These are phyloP conservation scores for Phalaenopsis aphrodite DNA, from an alignment of 106 monocot species.

Conservation along the genomic window DNA sequence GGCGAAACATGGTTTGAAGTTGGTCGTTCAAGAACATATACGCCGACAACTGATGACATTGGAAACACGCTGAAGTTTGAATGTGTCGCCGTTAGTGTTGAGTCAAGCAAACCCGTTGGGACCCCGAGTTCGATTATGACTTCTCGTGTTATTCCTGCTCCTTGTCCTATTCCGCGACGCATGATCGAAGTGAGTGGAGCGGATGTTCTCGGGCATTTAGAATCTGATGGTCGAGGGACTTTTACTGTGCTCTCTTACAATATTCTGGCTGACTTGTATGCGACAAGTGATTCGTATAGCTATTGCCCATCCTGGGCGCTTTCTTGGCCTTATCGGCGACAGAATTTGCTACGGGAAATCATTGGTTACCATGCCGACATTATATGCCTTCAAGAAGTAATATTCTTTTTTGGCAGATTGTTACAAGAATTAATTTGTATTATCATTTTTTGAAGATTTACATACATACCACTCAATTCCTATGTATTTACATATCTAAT, in stretches of 20 bases:
- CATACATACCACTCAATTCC: too few relatives aligned
- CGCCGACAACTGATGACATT: conserved; percentile 88
- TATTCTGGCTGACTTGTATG: conserved; percentile 84
- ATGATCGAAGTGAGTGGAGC: conserved; percentile 68
- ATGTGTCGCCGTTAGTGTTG: conserved; percentile 67
- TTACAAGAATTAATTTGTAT: background rate
- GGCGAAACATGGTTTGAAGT: conserved; percentile 89
- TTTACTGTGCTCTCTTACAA: conserved; percentile 95
- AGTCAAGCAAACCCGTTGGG: conserved; percentile 61
- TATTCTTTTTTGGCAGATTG: background rate
- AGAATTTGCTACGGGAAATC: conserved; percentile 93
- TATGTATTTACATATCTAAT: too few relatives aligned
- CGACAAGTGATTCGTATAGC: conserved; percentile 71
- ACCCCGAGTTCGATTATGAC: conserved; percentile 54
- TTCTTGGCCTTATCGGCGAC: conserved; percentile 88
- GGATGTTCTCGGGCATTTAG: conserved; percentile 48
- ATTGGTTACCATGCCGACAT: conserved; percentile 95
- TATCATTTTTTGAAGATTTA: background rate
- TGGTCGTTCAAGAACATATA: conserved; percentile 70
- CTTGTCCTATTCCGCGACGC: conserved; percentile 80
- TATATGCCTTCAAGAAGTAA: conserved; percentile 97
- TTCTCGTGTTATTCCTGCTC: conserved; percentile 91
- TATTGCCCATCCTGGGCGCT: conserved; percentile 99
- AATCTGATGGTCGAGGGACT: conserved; percentile 57
- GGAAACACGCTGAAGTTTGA: conserved; percentile 89